Conservation (phyloP, 805 yeast genomes). For the Kodamaea restingae region DNA sequence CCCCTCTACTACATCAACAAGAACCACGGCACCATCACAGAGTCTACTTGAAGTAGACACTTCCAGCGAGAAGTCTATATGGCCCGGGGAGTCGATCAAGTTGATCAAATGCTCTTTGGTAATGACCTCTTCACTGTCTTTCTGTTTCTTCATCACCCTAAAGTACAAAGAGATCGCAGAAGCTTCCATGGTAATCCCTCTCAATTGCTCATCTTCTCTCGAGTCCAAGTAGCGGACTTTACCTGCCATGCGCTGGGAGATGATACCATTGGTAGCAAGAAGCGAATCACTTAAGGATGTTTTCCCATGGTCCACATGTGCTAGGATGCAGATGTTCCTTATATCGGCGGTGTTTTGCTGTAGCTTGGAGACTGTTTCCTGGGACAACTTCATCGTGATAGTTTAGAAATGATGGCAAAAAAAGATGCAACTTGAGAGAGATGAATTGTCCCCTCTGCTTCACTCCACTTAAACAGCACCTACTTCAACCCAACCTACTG, state of each 20-base stretch:
- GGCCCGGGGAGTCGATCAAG: conserved; percentile 98
- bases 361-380: conserved; percentile 58
- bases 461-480: conserved; percentile 20
- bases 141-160: conserved; percentile 47
- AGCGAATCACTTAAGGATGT: conserved; percentile 91
- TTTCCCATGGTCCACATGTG: conserved; percentile 98
- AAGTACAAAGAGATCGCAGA: conserved; percentile 93
- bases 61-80: conserved; percentile 93
- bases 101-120: conserved; percentile 81
- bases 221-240: conserved; percentile 90
- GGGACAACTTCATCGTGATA: conserved; percentile 49
- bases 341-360: conserved; percentile 69
- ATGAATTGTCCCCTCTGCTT: conserved; percentile 31
- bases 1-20: conserved; percentile 97
- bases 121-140: conserved; percentile 20
- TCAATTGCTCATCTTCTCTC: conserved; percentile 88
- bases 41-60: conserved; percentile 93
- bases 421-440: background rate
- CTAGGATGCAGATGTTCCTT: conserved; percentile 90
- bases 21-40: conserved; percentile 94
- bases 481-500: conserved; percentile 25
- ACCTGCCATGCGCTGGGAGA: conserved; percentile 93
- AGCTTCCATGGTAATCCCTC: conserved; percentile 98
- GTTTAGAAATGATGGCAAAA: conserved; percentile 2
- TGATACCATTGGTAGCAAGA: conserved; percentile 92